Percentiles rank a stretch among this genome's conserved stretches.
phyloP scores from a whole-genome alignment of 2,329 filamentous ascomycete genomes.

The Fragosphaeria purpurea region DNA sequence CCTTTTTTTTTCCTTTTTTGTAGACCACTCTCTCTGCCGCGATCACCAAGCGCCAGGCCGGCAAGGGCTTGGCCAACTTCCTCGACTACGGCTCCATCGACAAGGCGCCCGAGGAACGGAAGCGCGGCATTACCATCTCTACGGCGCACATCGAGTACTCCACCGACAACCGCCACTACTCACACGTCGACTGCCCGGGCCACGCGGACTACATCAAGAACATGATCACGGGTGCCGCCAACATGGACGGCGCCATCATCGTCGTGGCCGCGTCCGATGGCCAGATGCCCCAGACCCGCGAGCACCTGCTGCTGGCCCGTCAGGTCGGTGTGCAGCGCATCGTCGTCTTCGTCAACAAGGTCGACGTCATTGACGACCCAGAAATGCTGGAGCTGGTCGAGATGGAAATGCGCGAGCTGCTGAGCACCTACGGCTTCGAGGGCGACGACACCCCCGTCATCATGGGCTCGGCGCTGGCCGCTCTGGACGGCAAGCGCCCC shows the following conservation, averaged over 20 bases:
- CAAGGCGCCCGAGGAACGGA: constrained; percentile 98
- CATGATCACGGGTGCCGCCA: constrained; percentile 99
- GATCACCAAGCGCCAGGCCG: constrained; percentile 95
- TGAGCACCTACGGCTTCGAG: constrained; percentile 88
- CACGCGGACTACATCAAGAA: constrained; percentile 99
- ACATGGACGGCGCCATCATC: constrained; percentile 98
- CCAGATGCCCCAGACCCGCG: constrained; percentile 99
- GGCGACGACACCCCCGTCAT: constrained; percentile 96
- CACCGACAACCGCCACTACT: constrained; percentile 91
- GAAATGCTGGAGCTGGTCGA: constrained; percentile 99
- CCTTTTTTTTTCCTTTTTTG: not conserved
- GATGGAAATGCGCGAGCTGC: constrained; percentile 99
- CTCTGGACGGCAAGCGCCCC: constrained; percentile 72
- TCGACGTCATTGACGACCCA: constrained; percentile 92
- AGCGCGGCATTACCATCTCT: constrained; percentile 99
- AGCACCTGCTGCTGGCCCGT: constrained; percentile 93
- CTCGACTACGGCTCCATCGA: constrained; percentile 97
- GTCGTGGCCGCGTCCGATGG: constrained; percentile 97
- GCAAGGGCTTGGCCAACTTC: constrained; percentile 89
- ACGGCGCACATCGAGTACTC: constrained; percentile 98
- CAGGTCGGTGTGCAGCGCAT: constrained; percentile 98
- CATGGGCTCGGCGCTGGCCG: constrained; percentile 93
- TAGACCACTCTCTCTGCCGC: constrained; percentile 92
- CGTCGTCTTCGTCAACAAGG: constrained; percentile 99
- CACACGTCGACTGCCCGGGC: constrained; percentile 98